These are phyloP conservation scores for Diospyros lotus DNA, from an alignment of 148 eudicot species.

Conservation along the genomic window DNA sequence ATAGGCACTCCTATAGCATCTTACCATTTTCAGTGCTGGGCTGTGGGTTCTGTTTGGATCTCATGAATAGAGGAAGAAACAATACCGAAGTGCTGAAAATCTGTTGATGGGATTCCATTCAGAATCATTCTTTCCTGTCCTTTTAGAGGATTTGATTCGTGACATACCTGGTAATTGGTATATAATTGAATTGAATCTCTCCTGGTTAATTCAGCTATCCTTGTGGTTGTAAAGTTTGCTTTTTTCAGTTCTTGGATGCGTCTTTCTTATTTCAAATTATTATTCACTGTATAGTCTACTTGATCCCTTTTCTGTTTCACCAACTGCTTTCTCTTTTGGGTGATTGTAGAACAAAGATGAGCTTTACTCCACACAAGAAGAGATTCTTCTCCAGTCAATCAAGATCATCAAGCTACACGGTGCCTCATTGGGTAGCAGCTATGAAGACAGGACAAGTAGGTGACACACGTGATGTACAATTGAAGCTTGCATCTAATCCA, in stretches of 20 bases:
- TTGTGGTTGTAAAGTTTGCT: neutral
- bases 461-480: neutral
- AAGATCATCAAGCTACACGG: slow-evolving; percentile 79
- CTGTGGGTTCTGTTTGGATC: too few species aligned
- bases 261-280: neutral
- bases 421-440: slow-evolving; percentile 47
- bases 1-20: too few species aligned
- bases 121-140: neutral
- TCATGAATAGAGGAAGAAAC: neutral
- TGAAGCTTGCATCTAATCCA: too few species aligned
- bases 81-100: neutral
- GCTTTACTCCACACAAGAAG: slow-evolving; percentile 59
- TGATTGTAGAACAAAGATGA: slow-evolving; percentile 63
- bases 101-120: neutral
- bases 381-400: slow-evolving; percentile 71
- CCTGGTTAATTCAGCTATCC: too few species aligned
- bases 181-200: neutral
- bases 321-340: slow-evolving; percentile 5
- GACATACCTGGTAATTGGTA: neutral
- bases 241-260: neutral
- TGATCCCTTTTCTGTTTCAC: neutral
- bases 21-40: too few species aligned
- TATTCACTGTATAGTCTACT: neutral
- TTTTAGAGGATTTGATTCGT: neutral
- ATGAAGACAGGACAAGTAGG: too few species aligned